A percentile compares a stretch with the other conserved stretches of the same genome.
phyloP scores from a whole-genome alignment of 768 basidiomycete genomes.

The Mycena amicta region DNA sequence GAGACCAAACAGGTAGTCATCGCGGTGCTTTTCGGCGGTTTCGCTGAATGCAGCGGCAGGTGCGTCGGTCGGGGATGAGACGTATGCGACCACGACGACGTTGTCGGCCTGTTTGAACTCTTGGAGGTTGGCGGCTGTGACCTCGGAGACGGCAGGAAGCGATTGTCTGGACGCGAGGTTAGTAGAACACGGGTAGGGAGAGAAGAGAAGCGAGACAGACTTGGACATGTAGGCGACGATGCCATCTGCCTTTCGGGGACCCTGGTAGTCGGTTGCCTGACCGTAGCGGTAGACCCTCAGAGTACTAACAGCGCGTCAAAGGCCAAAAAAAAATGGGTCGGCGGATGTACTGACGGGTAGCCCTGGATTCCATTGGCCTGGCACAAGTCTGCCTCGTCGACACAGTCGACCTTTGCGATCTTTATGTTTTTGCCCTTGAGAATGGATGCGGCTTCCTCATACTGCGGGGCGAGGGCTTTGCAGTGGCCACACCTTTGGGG shows the following conservation, averaged over 20 bases:
- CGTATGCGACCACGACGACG: slow-evolving; percentile 86
- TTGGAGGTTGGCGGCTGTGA: slow-evolving; percentile 73
- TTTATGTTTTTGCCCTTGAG: slow-evolving; percentile 90
- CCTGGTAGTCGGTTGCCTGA: slow-evolving; percentile 75
- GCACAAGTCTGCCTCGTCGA: slow-evolving; percentile 91
- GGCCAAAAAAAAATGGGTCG: neutral
- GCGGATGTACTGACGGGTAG: slow-evolving; percentile 73
- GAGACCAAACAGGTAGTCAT: slow-evolving; percentile 91
- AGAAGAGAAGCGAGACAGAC: slow-evolving; percentile 45
- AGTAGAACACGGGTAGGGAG: slow-evolving; percentile 10
- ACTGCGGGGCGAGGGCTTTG: slow-evolving; percentile 92
- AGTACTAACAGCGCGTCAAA: slow-evolving; percentile 51
- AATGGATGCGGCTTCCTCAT: slow-evolving; percentile 89
- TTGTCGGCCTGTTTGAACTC: slow-evolving; percentile 90
- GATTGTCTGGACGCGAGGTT: slow-evolving; percentile 71
- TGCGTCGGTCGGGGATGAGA: slow-evolving; percentile 69
- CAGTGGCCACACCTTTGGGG: slow-evolving; percentile 86
- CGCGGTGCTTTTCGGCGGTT: slow-evolving; percentile 85
- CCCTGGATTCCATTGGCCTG: slow-evolving; percentile 85
- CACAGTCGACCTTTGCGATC: slow-evolving; percentile 96
- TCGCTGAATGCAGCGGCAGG: slow-evolving; percentile 76
- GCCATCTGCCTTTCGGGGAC: slow-evolving; percentile 92
- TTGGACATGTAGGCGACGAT: slow-evolving; percentile 97
- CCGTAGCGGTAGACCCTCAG: slow-evolving; percentile 93
- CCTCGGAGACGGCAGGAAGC: slow-evolving; percentile 86